Evolutionary conservation across 805 yeast species (phyloP).

Genomic region (Lachancea quebecensis): DNA sequence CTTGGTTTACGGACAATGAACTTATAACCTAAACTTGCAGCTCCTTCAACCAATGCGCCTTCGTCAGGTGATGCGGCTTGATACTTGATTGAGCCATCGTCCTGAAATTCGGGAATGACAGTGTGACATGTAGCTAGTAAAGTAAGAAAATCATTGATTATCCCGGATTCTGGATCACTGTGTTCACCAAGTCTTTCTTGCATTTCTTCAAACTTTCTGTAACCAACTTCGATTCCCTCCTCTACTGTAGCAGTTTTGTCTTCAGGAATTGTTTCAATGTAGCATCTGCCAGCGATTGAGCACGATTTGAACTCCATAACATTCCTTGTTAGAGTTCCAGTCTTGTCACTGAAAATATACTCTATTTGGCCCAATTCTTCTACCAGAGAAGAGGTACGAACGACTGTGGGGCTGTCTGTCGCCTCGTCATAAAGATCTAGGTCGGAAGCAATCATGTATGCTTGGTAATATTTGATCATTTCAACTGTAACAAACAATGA

Average conservation of each 20-base stretch:
- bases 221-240: conserved; percentile 81
- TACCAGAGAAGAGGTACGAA: conserved; percentile 89
- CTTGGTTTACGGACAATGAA: conserved; percentile 83
- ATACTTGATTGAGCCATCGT: conserved; percentile 65
- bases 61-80: conserved; percentile 99
- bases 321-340: conserved; percentile 93
- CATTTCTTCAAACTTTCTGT: conserved; percentile 61
- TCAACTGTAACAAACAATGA: conserved; percentile 95
- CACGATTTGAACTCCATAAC: conserved; percentile 95
- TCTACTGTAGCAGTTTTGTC: conserved; percentile 65
- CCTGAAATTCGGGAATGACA: conserved; percentile 83
- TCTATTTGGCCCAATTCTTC: conserved; percentile 97
- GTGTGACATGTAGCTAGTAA: conserved; percentile 92
- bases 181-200: conserved; percentile 39
- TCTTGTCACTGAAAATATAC: conserved; percentile 92
- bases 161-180: conserved; percentile 38
- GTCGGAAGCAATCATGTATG: conserved; percentile 87
- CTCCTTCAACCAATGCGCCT: conserved; percentile 97
- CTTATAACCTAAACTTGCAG: conserved; percentile 78
- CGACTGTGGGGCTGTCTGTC: conserved; percentile 90
- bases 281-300: conserved; percentile 86
- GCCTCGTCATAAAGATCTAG: conserved; percentile 84
- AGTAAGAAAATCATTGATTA: conserved; percentile 72
- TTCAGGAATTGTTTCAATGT: conserved; percentile 84
- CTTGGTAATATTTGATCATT: conserved; percentile 91